Evolutionary conservation across 805 yeast genomes (phyloP).

Genomic region (Yamadazyma endophytica): DNA sequence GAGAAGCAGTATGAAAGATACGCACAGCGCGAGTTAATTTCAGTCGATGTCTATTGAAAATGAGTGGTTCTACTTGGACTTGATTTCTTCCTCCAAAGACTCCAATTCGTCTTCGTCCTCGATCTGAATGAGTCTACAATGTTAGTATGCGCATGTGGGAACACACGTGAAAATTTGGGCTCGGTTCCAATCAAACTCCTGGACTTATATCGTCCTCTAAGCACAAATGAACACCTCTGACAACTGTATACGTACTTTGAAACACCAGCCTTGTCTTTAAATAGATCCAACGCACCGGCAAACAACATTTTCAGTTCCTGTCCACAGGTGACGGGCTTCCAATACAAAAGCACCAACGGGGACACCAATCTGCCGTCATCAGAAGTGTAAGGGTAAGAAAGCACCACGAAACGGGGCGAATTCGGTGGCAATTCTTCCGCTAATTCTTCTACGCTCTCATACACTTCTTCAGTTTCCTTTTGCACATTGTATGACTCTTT

Average conservation of each 20-base stretch:
- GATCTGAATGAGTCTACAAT: conserved; percentile 49
- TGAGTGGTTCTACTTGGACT: no score
- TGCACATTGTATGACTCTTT: conserved; percentile 47
- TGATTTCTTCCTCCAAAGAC: no score
- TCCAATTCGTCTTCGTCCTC: conserved; percentile 71
- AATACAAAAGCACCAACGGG: conserved; percentile 79
- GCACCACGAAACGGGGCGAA: conserved; percentile 67
- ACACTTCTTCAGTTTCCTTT: conserved; percentile 44
- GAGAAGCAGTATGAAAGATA: not conserved
- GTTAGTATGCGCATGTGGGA: conserved; percentile 14
- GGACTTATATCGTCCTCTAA: no score
- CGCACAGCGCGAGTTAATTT: not conserved
- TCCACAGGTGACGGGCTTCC: conserved; percentile 83
- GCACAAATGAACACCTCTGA: not conserved
- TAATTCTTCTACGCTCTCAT: conserved; percentile 55
- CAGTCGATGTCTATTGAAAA: no score
- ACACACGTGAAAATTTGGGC: not conserved
- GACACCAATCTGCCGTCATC: conserved; percentile 69
- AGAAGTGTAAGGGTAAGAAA: conserved; percentile 70
- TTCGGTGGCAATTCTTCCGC: conserved; percentile 79
- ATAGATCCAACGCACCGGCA: conserved; percentile 83
- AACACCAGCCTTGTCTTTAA: conserved; percentile 79
- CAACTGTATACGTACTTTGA: conserved; percentile 36
- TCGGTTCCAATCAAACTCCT: not conserved
- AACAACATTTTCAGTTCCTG: conserved; percentile 82